Evolutionary conservation across 352 stramenopile genomes (phyloP), one percentile per base, ranked within the genome.

Genomic region (Pythium aphanidermatum): DNA sequence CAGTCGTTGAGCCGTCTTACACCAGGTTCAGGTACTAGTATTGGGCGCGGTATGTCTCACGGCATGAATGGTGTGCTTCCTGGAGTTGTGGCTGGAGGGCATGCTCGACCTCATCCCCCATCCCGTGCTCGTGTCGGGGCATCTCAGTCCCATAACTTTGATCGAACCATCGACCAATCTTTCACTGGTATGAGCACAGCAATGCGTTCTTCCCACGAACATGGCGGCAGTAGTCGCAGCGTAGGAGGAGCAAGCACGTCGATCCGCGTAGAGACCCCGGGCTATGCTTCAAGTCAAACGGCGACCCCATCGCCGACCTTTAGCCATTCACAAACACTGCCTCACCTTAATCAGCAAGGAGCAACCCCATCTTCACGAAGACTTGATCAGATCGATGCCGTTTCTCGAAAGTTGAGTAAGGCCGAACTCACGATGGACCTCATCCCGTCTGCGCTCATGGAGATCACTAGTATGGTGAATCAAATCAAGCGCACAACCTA

Each of bases 401-500:
- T 84, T 10, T 79, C 70, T 6, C 35, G 73, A 25, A 83, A 74
- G 47, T 43, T 85, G 21, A 83, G 70, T 46, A 67, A 70, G 16
- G 51, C 60, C 0, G 77, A 86, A 25, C 31, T 85, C 14, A 65
- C 68, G 19, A 38, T 70, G 9, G 70, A 82, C 27, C 52, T 83
- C 28, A 69, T 85, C 19, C 71, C 75, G 2, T 29, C 61, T 3
- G 73, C 78, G 25, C 60, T 90, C 19, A 44, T 66, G n/a, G 75
- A 88, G 36, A 81, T 88, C 45, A 76, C 73, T 1, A 50, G 45
- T 12, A 86, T 87, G 73, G 65, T 86, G 19, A 70, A 82, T 24
- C 67, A 90, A 46, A 84, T 90, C 31, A 76, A 83, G 19, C 70
- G 66, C 25, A 85, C 70, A 5, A 87, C 73, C 1, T 65, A 85